Evolutionary conservation across 805 yeast genomes (phyloP).

Genomic region (Saccharomycopsis guyanensis): DNA sequence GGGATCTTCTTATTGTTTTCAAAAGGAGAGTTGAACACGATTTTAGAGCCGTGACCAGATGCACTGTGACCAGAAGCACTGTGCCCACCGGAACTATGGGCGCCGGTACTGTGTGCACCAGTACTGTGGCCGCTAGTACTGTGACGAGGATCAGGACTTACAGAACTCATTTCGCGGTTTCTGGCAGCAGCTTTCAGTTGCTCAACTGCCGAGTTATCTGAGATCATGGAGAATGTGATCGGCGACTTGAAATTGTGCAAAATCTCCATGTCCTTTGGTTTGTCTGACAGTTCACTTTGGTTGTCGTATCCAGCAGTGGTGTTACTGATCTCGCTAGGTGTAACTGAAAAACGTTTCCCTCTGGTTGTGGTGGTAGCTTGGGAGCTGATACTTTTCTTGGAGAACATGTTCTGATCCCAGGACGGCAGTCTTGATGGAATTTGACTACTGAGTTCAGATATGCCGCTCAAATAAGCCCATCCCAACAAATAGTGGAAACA

Average conservation of each 20-base stretch:
- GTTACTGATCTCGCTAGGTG: not conserved
- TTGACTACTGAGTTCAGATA: not conserved
- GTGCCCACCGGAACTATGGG: no score
- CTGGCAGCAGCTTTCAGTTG: not conserved
- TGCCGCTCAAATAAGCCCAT: conserved; percentile 54
- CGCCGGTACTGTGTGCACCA: no score
- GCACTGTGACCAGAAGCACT: no score
- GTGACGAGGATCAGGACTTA: not conserved
- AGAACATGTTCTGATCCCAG: conserved; percentile 1
- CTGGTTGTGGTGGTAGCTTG: not conserved
- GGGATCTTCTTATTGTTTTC: conserved; percentile 3
- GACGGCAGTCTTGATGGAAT: not conserved
- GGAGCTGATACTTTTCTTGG: conserved; percentile 4
- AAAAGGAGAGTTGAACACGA: conserved; percentile 14
- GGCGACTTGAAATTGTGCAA: conserved; percentile 9
- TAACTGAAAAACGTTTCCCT: not conserved
- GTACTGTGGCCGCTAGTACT: not conserved
- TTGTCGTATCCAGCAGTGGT: not conserved
- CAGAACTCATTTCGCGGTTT: not conserved
- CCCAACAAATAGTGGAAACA: conserved; percentile 57
- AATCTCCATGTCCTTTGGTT: conserved; percentile 2
- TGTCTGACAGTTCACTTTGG: not conserved
- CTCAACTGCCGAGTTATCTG: not conserved
- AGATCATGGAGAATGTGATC: conserved; percentile 1
- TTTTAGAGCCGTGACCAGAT: not conserved